Conservation (phyloP, 2,329 filamentous ascomycete genomes). For the Tolypocladium guangdongense region DNA sequence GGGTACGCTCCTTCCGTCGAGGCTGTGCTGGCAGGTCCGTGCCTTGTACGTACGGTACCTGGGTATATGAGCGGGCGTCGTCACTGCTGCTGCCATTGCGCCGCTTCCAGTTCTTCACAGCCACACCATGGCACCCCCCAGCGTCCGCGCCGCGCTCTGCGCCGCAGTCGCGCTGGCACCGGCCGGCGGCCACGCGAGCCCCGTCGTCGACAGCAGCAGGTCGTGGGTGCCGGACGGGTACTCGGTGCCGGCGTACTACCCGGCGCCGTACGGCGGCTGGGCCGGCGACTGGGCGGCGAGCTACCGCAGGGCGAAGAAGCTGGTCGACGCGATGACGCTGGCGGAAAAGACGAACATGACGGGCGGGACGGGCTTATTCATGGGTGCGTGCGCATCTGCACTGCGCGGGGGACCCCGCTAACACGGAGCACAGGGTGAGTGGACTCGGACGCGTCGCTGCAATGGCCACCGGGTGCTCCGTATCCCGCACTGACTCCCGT, state of each 20-base stretch:
- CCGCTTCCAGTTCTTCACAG: not conserved
- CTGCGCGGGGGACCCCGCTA: not conserved
- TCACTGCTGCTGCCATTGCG: not conserved
- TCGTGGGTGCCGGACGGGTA: not conserved
- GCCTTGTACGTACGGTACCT: too few species aligned
- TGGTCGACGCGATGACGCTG: constrained; percentile 67
- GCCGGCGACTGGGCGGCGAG: constrained; percentile 54
- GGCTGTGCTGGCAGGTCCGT: not conserved
- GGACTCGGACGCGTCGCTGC: too few species aligned
- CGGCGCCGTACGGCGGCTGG: constrained; percentile 64
- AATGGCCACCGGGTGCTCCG: too few species aligned
- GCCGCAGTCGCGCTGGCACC: not conserved
- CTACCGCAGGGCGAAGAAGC: constrained; percentile 55
- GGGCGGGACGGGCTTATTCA: constrained; percentile 57
- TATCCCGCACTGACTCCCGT: not conserved
- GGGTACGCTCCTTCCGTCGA: too few species aligned
- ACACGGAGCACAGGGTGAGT: not conserved
- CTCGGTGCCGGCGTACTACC: constrained; percentile 47
- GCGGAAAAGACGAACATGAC: constrained; percentile 75
- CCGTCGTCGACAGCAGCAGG: not conserved
- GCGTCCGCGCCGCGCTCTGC: not conserved
- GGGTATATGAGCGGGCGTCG: not conserved
- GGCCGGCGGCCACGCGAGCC: not conserved
- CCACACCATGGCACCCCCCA: not conserved
- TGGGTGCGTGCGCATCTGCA: constrained; percentile 36